Percentiles rank a stretch among this genome's conserved stretches.
Evolutionary conservation across 352 stramenopile species (phyloP).

Genomic region (Saprolegnia parasitica): DNA sequence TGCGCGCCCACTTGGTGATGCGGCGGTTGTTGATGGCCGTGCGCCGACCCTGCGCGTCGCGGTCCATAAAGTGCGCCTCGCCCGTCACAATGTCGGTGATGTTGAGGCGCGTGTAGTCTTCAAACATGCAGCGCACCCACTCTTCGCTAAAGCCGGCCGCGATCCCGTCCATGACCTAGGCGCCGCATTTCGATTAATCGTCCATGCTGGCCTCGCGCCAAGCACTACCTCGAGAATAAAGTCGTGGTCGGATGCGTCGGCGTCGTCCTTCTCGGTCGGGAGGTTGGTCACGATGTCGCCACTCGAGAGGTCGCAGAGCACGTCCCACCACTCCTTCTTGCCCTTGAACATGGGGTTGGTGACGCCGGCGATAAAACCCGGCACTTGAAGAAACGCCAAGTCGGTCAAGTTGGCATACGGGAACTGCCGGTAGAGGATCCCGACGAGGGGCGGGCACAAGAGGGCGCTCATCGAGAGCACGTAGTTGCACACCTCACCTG

Average conservation of each 20-base stretch:
- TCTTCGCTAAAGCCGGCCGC: constrained; percentile 76
- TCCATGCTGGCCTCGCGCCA: background rate
- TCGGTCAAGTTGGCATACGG: constrained; percentile 87
- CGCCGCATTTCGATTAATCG: constrained; percentile 1
- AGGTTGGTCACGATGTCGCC: constrained; percentile 61
- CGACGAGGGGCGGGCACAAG: constrained; percentile 73
- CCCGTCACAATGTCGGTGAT: constrained; percentile 74
- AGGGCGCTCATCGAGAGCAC: constrained; percentile 79
- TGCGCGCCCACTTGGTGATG: constrained; percentile 82
- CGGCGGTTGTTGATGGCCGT: constrained; percentile 83
- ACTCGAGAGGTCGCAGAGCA: constrained; percentile 83
- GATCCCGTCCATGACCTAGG: constrained; percentile 73
- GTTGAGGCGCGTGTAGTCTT: constrained; percentile 84
- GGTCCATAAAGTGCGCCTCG: constrained; percentile 70
- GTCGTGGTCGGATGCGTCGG: constrained; percentile 52
- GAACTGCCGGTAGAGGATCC: constrained; percentile 72
- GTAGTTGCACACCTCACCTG: constrained; percentile 80
- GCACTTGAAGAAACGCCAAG: constrained; percentile 75
- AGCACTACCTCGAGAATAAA: constrained; percentile 66
- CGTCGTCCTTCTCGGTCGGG: constrained; percentile 63
- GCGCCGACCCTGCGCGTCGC: constrained; percentile 62
- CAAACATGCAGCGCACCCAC: constrained; percentile 84
- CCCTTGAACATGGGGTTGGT: constrained; percentile 92
- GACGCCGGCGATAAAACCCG: constrained; percentile 85
- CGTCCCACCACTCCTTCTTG: constrained; percentile 88